phyloP scores from a whole-genome alignment of 495 filamentous ascomycete genomes.

The Aspergillus bertholletiae region DNA sequence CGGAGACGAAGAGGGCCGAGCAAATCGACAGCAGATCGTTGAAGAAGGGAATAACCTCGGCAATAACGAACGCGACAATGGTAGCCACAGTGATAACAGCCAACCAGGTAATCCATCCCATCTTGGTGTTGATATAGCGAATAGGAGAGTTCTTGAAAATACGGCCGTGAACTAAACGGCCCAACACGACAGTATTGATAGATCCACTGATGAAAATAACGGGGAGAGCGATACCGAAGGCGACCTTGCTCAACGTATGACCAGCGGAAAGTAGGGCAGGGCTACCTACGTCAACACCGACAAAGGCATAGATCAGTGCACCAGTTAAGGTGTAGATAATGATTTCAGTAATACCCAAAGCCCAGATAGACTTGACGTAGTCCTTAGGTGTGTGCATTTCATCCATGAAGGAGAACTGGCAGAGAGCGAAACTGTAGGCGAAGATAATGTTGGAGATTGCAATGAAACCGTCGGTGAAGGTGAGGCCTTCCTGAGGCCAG shows the following conservation, averaged over 20 bases:
- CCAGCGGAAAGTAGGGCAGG: constrained; percentile 65
- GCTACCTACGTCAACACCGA: constrained; percentile 58
- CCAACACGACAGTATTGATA: constrained; percentile 57
- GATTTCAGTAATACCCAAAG: constrained; percentile 57
- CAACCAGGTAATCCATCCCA: constrained; percentile 57
- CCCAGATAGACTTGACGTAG: constrained; percentile 57
- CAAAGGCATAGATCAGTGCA: constrained; percentile 64
- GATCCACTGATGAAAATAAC: constrained; percentile 66
- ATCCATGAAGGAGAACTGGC: constrained; percentile 68
- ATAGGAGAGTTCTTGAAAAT: constrained; percentile 51
- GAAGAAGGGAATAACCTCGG: constrained; percentile 67
- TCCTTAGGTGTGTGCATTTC: constrained; percentile 68
- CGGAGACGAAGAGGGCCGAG: constrained; percentile 60
- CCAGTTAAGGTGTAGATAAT: constrained; percentile 65
- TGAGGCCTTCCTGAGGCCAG: constrained; percentile 32
- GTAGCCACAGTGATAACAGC: constrained; percentile 50
- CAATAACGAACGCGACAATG: constrained; percentile 59
- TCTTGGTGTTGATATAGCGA: constrained; percentile 56
- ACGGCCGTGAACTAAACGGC: constrained; percentile 58
- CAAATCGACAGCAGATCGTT: constrained; percentile 55
- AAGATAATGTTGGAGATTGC: constrained; percentile 71
- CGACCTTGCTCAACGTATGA: constrained; percentile 56
- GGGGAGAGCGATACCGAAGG: constrained; percentile 69
- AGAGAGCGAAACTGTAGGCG: constrained; percentile 60
- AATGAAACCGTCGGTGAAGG: constrained; percentile 44